Evolutionary conservation across 129 eudicot genomes (phyloP).

Genomic region (Pseudognaphalium luteoalbum): DNA sequence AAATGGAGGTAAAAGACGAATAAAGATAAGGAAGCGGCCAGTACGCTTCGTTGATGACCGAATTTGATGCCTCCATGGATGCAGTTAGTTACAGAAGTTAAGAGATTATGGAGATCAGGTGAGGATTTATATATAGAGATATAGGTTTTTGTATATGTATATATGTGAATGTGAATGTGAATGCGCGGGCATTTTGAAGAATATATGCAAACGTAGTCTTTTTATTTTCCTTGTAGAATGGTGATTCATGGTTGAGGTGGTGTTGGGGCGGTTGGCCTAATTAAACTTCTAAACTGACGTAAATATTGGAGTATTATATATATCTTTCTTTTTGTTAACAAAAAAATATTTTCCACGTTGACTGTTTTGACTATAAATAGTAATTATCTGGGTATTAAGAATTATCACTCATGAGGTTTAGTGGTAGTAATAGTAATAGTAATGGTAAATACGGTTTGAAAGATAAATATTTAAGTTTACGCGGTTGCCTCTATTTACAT

Average conservation of each 20-base stretch:
- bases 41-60: conserved; percentile 52
- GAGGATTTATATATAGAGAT: conserved; percentile 18
- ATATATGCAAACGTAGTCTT: conserved; percentile 12
- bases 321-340: too few relatives aligned
- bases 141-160: too few relatives aligned
- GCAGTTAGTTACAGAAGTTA: background rate
- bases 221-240: conserved; percentile 18
- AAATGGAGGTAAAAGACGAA: conserved; percentile 61
- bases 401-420: too few relatives aligned
- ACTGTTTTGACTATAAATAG: too few relatives aligned
- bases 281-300: conserved; percentile 32
- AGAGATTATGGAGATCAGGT: conserved; percentile 1
- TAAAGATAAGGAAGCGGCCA: conserved; percentile 72
- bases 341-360: too few relatives aligned
- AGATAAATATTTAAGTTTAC: too few relatives aligned
- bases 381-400: too few relatives aligned
- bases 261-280: conserved; percentile 53
- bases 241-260: conserved; percentile 25
- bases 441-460: too few relatives aligned
- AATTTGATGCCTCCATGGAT: conserved; percentile 45
- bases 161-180: background rate
- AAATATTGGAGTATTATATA: background rate
- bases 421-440: too few relatives aligned
- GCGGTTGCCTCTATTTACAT: too few relatives aligned
- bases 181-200: background rate